Base-by-base conservation (phyloP, 345 rosid species). In the Populus nigra region DNA sequence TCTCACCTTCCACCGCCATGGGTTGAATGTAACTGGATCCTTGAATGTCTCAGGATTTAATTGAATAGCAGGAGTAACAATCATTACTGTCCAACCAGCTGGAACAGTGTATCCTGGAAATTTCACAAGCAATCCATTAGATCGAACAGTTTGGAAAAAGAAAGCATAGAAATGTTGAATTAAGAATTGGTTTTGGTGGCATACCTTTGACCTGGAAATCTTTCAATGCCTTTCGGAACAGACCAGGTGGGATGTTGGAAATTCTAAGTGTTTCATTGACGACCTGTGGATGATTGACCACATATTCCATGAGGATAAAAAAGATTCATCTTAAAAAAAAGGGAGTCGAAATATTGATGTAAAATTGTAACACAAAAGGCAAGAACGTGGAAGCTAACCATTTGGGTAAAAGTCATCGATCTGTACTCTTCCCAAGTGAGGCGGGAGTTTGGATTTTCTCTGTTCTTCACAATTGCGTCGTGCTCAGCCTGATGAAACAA, bases 1-100 rank as follows among this genome's bases (percentile, higher is more conserved):
- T 16, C 18, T 53, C 62, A 80, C 80, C 88, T 82, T 77, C 87
- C 88, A 88, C 74, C 91, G 79, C 84, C 87, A 65, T 31, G 69
- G 69, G n/a, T 65, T 65, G 69, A 65, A 65, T 2, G 69, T 31
- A 18, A 65, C 5, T 10, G 63, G 63, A 11, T 59, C 63, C 63
- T 59, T 59, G 63, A 3, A 59, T 9, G 63, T 59, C 0, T 59
- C 63, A 59, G 63, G 63, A n/a, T 59, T 59, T n/a, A 59, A n/a
- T 9, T 59, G 63, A n/a, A 10, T 4, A 59, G 63, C 63, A 59
- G 63, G 29, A 12, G 63, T 59, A n/a, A 59, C 63, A 1, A 59
- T 0, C 63, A 59, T n/a, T 8, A 59, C 5, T 59, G 63, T 59
- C 63, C 63, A 59, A 1, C 63, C 63, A n/a, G 63, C 29, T 9